Percentiles rank a stretch among this genome's conserved stretches.
Evolutionary conservation across 768 basidiomycete species (phyloP).

Genomic region (Clitopilus hobsonii): DNA sequence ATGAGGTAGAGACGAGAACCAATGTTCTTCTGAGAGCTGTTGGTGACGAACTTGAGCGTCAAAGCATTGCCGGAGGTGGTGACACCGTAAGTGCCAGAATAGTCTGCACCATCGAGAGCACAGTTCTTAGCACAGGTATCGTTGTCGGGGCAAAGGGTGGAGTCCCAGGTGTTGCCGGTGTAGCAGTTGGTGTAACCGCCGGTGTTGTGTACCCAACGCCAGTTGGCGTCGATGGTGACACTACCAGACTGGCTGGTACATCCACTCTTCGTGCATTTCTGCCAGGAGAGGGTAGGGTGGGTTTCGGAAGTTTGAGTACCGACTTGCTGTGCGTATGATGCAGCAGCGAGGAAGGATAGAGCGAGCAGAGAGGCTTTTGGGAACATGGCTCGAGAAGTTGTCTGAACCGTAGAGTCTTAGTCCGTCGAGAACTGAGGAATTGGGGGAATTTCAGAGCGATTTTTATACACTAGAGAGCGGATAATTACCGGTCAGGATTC

Average conservation of each 20-base stretch:
- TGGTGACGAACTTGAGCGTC: constrained; percentile 40
- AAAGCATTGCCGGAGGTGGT: constrained; percentile 39
- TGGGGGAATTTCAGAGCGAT: background rate
- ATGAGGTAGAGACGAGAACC: constrained; percentile 44
- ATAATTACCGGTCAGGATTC: background rate
- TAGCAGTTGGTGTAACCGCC: constrained; percentile 37
- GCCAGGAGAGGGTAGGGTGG: constrained; percentile 36
- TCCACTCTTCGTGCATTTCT: constrained; percentile 33
- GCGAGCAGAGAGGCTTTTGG: constrained; percentile 18
- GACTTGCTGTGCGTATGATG: constrained; percentile 35
- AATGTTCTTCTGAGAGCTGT: constrained; percentile 27
- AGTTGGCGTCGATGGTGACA: constrained; percentile 45
- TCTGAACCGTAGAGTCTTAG: constrained; percentile 1
- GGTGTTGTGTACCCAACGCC: constrained; percentile 41
- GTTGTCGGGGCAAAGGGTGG: constrained; percentile 43
- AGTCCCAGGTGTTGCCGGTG: constrained; percentile 50
- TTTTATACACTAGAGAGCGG: background rate
- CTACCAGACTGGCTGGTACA: constrained; percentile 23
- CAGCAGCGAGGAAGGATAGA: constrained; percentile 26
- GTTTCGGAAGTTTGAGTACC: constrained; percentile 40
- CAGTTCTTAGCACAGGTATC: constrained; percentile 41
- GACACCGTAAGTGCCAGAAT: constrained; percentile 47
- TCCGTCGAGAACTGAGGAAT: background rate
- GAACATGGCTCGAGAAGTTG: constrained; percentile 13
- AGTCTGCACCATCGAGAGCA: constrained; percentile 41